Conservation (phyloP, 164 flowering plant species). For the Tetrastigma voinierianum region DNA sequence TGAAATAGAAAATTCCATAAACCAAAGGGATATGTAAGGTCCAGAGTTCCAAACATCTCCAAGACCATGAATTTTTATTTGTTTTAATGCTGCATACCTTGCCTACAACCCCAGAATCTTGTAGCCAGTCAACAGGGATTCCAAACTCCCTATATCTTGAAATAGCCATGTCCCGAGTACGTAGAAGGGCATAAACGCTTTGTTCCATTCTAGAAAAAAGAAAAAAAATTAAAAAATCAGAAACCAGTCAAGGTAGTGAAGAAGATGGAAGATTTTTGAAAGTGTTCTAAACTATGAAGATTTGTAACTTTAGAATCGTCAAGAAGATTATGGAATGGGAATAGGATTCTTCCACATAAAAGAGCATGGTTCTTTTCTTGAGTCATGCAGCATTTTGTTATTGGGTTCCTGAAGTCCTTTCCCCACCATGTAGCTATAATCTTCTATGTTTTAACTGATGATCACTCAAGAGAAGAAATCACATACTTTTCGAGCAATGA, state of each 20-base stretch:
- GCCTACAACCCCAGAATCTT: constrained; percentile 87
- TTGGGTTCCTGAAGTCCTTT: neutral
- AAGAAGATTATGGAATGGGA: neutral
- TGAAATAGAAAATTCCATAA: neutral
- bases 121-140: constrained; percentile 86
- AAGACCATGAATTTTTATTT: neutral
- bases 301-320: neutral
- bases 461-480: constrained; percentile 2
- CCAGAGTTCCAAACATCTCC: neutral
- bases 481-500: constrained; percentile 91
- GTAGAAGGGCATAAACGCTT: constrained; percentile 84
- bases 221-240: constrained; percentile 8
- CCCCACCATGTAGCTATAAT: neutral
- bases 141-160: constrained; percentile 88
- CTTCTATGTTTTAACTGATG: neutral
- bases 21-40: neutral
- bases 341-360: neutral
- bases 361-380: neutral
- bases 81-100: constrained; percentile 49
- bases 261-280: neutral
- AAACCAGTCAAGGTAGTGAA: neutral
- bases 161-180: constrained; percentile 91
- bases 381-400: neutral
- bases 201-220: constrained; percentile 73
- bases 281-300: neutral